phyloP scores from a whole-genome alignment of 2,329 filamentous ascomycete genomes.

The Epichloe brachyelytri region DNA sequence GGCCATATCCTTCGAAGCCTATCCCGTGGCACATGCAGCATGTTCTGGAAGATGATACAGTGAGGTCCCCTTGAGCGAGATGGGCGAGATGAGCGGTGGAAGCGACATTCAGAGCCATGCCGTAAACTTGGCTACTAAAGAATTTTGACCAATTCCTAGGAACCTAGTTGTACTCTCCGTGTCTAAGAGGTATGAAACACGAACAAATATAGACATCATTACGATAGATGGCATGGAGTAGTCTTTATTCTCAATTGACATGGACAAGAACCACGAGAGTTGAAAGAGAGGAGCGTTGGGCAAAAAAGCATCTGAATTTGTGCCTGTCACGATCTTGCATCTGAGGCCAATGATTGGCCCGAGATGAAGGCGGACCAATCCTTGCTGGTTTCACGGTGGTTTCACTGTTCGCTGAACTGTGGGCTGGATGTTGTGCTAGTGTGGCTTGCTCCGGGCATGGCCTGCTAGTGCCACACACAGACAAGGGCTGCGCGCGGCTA shows the following conservation, averaged over 20 bases:
- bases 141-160: not conserved
- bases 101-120: conserved; percentile 4
- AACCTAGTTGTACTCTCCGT: not conserved
- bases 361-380: not conserved
- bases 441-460: not conserved
- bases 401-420: not conserved
- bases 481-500: not conserved
- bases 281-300: no score
- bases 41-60: not conserved
- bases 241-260: not conserved
- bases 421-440: not conserved
- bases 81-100: not conserved
- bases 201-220: not conserved
- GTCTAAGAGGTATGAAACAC: not conserved
- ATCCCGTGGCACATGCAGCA: conserved; percentile 34
- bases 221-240: not conserved
- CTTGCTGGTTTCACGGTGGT: not conserved
- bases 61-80: not conserved
- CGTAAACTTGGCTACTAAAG: not conserved
- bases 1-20: conserved; percentile 35
- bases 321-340: not conserved
- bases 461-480: conserved; percentile 5
- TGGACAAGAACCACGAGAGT: not conserved
- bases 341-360: not conserved
- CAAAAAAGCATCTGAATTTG: no score